Evolutionary conservation across 352 stramenopile genomes (phyloP).

Genomic region (Phytophthora kernoviae): DNA sequence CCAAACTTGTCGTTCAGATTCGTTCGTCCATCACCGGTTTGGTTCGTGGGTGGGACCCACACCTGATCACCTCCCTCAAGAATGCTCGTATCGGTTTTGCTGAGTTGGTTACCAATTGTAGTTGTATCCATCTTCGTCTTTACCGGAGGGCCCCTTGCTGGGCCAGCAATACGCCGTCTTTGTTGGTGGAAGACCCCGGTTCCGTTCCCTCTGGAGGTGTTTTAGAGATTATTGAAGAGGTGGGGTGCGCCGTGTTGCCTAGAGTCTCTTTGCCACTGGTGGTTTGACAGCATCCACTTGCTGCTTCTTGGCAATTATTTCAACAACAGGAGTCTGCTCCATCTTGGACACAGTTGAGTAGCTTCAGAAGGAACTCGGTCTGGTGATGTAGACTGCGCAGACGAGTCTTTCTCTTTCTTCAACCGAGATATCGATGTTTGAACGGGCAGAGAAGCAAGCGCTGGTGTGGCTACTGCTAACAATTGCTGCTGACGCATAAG

Average conservation of each 20-base stretch:
- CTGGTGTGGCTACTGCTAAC: conserved; percentile 56
- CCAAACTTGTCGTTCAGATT: conserved; percentile 87
- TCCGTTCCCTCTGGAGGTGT: conserved; percentile 2
- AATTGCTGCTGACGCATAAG: conserved; percentile 56
- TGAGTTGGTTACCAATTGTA: not conserved
- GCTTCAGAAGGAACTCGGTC: not conserved
- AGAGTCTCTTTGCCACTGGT: conserved; percentile 2
- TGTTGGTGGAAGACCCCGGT: conserved; percentile 11
- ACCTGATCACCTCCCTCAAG: conserved; percentile 78
- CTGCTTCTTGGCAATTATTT: not conserved
- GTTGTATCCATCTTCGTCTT: conserved; percentile 6
- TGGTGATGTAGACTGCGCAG: not conserved
- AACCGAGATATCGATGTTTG: conserved; percentile 16
- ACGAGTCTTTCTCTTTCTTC: conserved; percentile 5
- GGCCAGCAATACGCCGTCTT: conserved; percentile 44
- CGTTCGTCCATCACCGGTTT: conserved; percentile 85
- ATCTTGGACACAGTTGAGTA: not conserved
- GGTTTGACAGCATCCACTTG: not conserved
- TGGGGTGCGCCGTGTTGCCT: conserved; percentile 1
- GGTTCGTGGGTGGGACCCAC: conserved; percentile 80
- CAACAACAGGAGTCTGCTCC: conserved; percentile 1
- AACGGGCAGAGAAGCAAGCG: conserved; percentile 38
- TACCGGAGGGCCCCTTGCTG: conserved; percentile 27
- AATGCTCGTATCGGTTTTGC: conserved; percentile 18
- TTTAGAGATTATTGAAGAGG: not conserved